Evolutionary conservation across 2,329 filamentous ascomycete species (phyloP), one percentile per base, ranked within the genome.

Genomic region (Penicillium occitanis): DNA sequence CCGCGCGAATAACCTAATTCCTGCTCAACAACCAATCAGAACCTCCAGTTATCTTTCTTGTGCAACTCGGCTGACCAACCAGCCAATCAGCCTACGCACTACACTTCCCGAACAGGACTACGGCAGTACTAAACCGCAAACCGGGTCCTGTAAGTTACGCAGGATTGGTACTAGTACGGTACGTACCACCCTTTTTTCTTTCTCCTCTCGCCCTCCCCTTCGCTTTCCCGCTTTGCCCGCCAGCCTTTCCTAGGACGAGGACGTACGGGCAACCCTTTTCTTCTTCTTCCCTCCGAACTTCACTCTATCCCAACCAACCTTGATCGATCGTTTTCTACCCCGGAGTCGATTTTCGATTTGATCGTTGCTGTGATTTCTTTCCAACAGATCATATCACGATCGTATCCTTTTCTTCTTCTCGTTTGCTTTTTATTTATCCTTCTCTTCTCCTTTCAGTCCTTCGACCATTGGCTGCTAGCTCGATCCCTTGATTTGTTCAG

Each of bases 341-440:
- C 53, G 53, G 53, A 57, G 53, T 57, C 53, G 53, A 40, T 57
- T 57, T 37, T 57, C 53, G 53, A 40, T 57, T 57, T 37, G 53
- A 40, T 57, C 33, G 53, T 55, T 51, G 53, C 33, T 25, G 53
- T 37, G 50, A 57, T 22, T 57, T 40, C 11, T 40, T 17, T 57
- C n/a, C 19, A 22, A 22, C 5, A 53, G 25, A 33, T 57, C 53
- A 57, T 3, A 37, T 13, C 53, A 25, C 53, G n/a, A 10, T 40
- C 33, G 33, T 37, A 22, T 22, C 42, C 7, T 44, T 44, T 35
- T 57, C 30, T 57, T 57, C 30, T 33, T 53, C 17, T 55, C 28
- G 1, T 33, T 55, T 55, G 8, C 33, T 37, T 14, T 11, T 37
- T 37, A 5, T 57, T 22, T 5, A 5, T 28, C 22, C 25, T 35